Base-by-base conservation (phyloP, 2,329 filamentous ascomycete genomes). In the Fusarium beomiforme region DNA sequence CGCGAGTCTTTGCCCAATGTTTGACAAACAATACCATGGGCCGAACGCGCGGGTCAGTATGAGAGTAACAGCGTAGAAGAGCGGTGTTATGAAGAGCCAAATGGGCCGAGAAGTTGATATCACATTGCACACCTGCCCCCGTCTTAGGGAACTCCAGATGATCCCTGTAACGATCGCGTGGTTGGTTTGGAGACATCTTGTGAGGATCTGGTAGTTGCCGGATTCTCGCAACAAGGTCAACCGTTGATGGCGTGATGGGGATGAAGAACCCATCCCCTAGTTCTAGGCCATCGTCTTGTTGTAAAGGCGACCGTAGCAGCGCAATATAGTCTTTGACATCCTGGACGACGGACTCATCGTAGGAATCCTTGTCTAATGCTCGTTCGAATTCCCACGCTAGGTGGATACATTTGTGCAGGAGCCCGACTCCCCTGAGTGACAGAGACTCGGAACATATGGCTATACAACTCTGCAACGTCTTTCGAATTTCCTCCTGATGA, bases 81-180 rank as follows among this genome's bases (percentile, higher is more conserved):
- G 89, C 83, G 0, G 94, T 97, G 79, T 97, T 97, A 71, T 96
- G 92, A 6, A 97, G 85, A 3, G 91, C 94, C 6, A 97, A 87
- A 46, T 93, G 90, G 21, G 94, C 94, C 3, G 92, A 92, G 78
- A 97, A 97, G 80, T 97, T 97, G 84, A 98, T 93, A 78, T 97
- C 94, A 78, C 93, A 96, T 78, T 95, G 93, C 17, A 95, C 92
- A n/a, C 94, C 94, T 31, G 92, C 88, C 7, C 91, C 91, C 12
- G 85, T 84, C 76, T 93, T 93, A 9, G 93, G 92, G 63, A 95
- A 95, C 78, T 96, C 93, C 4, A 97, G 87, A 26, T 84, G 84
- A 74, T 91, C 87, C 64, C 81, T 83, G 77, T 87, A 88, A 33
- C 83, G 84, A 71, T 90, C 85, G 62, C 83, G 84, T 8, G 86